Base-by-base conservation (phyloP, 1,284 basidiomycete species). In the Naganishia albida region DNA sequence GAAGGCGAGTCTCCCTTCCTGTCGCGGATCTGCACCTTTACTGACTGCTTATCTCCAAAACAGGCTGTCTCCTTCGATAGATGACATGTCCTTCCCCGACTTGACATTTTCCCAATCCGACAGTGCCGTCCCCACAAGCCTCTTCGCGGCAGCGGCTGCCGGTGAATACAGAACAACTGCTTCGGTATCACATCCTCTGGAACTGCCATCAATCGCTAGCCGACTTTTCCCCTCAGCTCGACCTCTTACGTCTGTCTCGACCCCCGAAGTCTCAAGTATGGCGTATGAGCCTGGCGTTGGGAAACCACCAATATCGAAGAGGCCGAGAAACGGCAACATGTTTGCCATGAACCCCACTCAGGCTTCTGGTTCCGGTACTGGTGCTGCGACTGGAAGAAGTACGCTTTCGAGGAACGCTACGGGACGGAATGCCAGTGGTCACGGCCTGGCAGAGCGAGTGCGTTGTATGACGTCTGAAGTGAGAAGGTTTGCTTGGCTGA, bases 221-320 rank as follows among this genome's bases (percentile, higher is more conserved):
- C 25, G 67, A 67, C 54, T 72, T 70, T 53, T 69, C 65, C n/a
- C 74, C 70, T 12, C 72, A 13, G 74, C 75, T 4, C 69, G 74
- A 71, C 88, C 88, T 43, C 42, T 74, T 40, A 54, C 69, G 66
- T 25, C 56, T 51, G 66, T 74, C 54, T 75, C 80, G 34, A 85
- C 85, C 56, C 81, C 82, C 26, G 79, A 83, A 26, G 85, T 86
- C 80, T 82, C 53, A 30, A 42, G 25, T 23, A n/a, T 10, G 25
- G 38, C 43, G 26, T 92, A 91, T 75, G 91, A 89, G 18, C 89
- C 89, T 67, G 89, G 77, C 46, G 69, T 72, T 6, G 71, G 68
- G 3, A 75, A 75, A 56, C 74, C 74, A 7, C 79, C 78, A 15
- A 76, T 73, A 1, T 74, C 75, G 71, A 80, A 80, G 75, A 15